Conservation (phyloP, 116 monocot species). For the Phalaenopsis hybrid region DNA sequence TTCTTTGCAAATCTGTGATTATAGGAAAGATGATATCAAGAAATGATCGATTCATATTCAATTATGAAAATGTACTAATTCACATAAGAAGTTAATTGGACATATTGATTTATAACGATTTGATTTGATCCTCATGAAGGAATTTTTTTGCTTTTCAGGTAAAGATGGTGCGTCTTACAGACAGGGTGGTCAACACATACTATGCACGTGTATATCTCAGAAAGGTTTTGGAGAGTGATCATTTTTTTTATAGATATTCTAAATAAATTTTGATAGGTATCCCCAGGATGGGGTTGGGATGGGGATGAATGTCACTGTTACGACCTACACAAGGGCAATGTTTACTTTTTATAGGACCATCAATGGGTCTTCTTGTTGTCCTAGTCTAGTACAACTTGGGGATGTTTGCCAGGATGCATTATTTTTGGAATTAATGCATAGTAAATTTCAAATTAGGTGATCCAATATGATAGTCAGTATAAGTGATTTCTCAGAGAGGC, state of each 20-base stretch:
- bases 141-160: constrained; percentile 36
- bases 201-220: constrained; percentile 46
- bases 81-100: constrained; percentile 2
- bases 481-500: neutral
- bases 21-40: neutral
- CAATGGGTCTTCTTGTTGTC: neutral
- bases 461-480: neutral
- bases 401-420: neutral
- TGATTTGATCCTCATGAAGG: constrained; percentile 3
- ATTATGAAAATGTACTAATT: neutral
- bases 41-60: neutral
- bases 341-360: neutral
- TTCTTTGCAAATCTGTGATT: neutral
- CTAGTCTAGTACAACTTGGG: neutral
- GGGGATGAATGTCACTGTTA: neutral
- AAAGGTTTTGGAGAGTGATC: constrained; percentile 34
- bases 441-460: neutral
- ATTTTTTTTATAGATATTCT: neutral
- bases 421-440: neutral
- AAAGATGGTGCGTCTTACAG: constrained; percentile 54
- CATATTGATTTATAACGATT: neutral
- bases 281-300: neutral
- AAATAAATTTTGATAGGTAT: neutral
- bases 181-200: constrained; percentile 59
- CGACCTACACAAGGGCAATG: neutral